Conservation (phyloP, 208 protist genomes). For the Sergeia podlipaevii region DNA sequence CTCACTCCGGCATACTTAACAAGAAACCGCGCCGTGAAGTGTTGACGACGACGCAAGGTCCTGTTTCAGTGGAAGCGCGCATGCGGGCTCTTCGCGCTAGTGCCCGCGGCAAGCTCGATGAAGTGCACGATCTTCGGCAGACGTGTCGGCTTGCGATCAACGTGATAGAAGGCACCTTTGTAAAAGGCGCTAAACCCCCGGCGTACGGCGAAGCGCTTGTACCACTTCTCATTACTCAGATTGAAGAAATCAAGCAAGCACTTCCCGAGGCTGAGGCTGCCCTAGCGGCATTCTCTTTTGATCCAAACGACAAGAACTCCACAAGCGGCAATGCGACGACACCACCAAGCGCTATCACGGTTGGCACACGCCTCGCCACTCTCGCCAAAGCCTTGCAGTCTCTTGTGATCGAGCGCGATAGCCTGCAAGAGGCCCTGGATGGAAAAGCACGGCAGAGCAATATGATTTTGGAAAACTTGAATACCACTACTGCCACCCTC, state of each 20-base stretch:
- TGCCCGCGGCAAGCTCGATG: constrained; percentile 20
- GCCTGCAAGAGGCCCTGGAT: constrained; percentile 37
- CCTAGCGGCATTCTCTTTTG: too few species aligned
- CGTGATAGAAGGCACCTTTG: constrained; percentile 40
- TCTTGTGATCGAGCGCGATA: constrained; percentile 31
- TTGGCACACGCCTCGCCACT: constrained; percentile 31
- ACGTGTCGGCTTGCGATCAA: constrained; percentile 23
- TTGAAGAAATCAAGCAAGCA: constrained; percentile 36
- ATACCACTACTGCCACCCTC: too few species aligned
- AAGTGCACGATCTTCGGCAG: constrained; percentile 41
- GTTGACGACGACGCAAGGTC: not conserved
- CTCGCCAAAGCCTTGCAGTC: constrained; percentile 30
- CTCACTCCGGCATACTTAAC: constrained; percentile 10
- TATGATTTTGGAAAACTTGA: constrained; percentile 27
- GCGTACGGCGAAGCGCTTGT: constrained; percentile 38
- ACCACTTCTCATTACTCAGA: constrained; percentile 32
- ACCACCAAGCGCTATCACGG: not conserved
- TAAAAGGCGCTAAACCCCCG: constrained; percentile 12
- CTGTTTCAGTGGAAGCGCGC: not conserved
- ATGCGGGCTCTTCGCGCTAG: constrained; percentile 9
- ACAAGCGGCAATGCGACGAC: not conserved
- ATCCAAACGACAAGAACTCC: not conserved
- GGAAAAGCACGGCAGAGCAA: constrained; percentile 28
- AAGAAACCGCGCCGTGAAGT: constrained; percentile 10
- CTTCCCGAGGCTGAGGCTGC: constrained; percentile 10